Conservation (phyloP, 1,284 basidiomycete species). For the Trametes hirsuta region DNA sequence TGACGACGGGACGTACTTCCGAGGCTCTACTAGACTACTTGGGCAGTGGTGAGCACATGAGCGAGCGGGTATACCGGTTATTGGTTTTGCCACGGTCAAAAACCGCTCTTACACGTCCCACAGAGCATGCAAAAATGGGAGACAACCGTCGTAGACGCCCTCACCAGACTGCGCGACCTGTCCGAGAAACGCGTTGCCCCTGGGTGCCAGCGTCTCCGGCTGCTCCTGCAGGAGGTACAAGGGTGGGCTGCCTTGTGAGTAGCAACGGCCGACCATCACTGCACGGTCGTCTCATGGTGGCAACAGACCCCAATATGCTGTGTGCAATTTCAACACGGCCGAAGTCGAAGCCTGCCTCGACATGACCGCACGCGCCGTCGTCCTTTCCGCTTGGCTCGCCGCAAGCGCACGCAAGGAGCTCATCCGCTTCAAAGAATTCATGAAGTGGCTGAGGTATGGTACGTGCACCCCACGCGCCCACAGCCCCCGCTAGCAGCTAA, state of each 20-base stretch:
- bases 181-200: constrained; percentile 70
- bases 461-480: constrained; percentile 27
- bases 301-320: constrained; percentile 34
- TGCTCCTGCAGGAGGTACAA: constrained; percentile 73
- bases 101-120: constrained; percentile 17
- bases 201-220: constrained; percentile 73
- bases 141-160: constrained; percentile 65
- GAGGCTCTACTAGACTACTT: constrained; percentile 74
- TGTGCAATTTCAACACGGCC: constrained; percentile 55
- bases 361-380: constrained; percentile 56
- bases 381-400: constrained; percentile 70
- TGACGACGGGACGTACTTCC: constrained; percentile 69
- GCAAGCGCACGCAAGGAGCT: constrained; percentile 67
- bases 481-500: background rate
- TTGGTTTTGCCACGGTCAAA: background rate
- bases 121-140: constrained; percentile 83
- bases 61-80: constrained; percentile 62
- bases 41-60: constrained; percentile 76
- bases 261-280: constrained; percentile 1
- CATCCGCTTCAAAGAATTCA: constrained; percentile 73
- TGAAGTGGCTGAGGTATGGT: constrained; percentile 79
- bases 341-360: constrained; percentile 57
- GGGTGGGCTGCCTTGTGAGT: constrained; percentile 78
- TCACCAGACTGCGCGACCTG: constrained; percentile 72
- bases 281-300: constrained; percentile 10